Conservation (phyloP, 306 rosid genomes). For the Quercus parvula region DNA sequence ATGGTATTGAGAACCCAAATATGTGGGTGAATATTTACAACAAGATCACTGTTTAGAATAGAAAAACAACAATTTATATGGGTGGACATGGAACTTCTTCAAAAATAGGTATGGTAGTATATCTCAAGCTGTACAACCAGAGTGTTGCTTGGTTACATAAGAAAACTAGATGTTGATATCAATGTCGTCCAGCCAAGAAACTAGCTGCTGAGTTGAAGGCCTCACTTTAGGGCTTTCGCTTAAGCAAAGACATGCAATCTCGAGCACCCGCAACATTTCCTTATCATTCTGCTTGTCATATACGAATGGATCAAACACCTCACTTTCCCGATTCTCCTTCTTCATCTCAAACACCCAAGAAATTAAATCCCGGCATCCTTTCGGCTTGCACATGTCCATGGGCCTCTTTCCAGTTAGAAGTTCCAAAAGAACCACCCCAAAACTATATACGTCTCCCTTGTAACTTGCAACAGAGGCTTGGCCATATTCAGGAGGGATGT, state of each 20-base stretch:
- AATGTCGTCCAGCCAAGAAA: conserved; percentile 41
- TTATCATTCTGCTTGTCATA: conserved; percentile 35
- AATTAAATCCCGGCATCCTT: conserved; percentile 41
- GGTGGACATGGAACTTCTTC: conserved; percentile 1
- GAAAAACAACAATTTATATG: conserved; percentile 4
- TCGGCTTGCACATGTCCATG: conserved; percentile 58
- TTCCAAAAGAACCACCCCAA: conserved; percentile 81
- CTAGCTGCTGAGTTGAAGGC: conserved; percentile 46
- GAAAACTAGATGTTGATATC: conserved; percentile 19
- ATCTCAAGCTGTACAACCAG: conserved; percentile 27
- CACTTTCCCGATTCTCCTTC: conserved; percentile 28
- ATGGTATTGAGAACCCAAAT: background rate
- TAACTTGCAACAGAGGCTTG: conserved; percentile 68
- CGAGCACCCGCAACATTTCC: conserved; percentile 28
- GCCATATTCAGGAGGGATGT: conserved; percentile 80
- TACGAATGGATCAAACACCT: conserved; percentile 41
- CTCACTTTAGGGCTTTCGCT: conserved; percentile 41
- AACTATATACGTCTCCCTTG: conserved; percentile 78
- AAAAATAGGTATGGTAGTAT: background rate
- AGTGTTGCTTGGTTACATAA: background rate
- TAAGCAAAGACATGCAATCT: conserved; percentile 46
- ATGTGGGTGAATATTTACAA: conserved; percentile 18
- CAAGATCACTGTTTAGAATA: background rate
- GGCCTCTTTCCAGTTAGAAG: conserved; percentile 74
- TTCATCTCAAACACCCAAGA: conserved; percentile 60